Percentiles rank a stretch among this genome's conserved stretches.
Evolutionary conservation across 176 grass and related monocot species (phyloP).

Genomic region (Eleusine coracana): DNA sequence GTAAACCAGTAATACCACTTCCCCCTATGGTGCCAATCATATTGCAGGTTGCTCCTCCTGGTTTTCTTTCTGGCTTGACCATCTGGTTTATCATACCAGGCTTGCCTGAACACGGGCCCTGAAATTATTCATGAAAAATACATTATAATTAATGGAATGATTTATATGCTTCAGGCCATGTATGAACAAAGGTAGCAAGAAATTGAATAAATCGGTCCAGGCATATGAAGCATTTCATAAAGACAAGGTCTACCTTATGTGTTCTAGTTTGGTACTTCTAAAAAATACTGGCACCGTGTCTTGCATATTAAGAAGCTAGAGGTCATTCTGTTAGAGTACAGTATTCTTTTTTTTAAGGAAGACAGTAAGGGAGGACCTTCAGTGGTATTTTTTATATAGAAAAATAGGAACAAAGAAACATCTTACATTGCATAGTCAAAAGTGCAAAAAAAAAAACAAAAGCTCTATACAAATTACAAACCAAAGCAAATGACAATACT

Average conservation of each 20-base stretch:
- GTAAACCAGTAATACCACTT: slow-evolving; percentile 43
- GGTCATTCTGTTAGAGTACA: slow-evolving; percentile 14
- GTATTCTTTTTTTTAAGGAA: not conserved
- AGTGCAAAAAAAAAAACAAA: not conserved
- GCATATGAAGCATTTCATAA: slow-evolving; percentile 4
- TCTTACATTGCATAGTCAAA: not conserved
- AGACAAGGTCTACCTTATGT: not conserved
- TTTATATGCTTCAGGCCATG: slow-evolving; percentile 2
- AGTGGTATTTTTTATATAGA: not conserved
- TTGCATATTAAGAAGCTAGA: slow-evolving; percentile 19
- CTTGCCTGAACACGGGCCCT: slow-evolving; percentile 40
- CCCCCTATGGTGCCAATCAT: slow-evolving; percentile 17
- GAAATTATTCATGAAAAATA: slow-evolving; percentile 46
- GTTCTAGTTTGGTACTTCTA: slow-evolving; percentile 15
- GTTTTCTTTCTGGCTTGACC: slow-evolving; percentile 47
- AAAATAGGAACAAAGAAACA: too few relatives aligned
- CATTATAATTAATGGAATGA: slow-evolving; percentile 34
- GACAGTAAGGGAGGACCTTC: not conserved
- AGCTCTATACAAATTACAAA: too few relatives aligned
- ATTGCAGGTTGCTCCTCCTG: slow-evolving; percentile 45
- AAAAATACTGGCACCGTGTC: not conserved
- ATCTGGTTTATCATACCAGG: slow-evolving; percentile 41
- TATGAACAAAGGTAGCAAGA: not conserved
- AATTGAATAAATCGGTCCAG: slow-evolving; percentile 16
- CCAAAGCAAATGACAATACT: not conserved